A percentile compares a stretch with the other conserved stretches of the same genome.
Evolutionary conservation across 345 rosid species (phyloP).

Genomic region (Gossypium australe): DNA sequence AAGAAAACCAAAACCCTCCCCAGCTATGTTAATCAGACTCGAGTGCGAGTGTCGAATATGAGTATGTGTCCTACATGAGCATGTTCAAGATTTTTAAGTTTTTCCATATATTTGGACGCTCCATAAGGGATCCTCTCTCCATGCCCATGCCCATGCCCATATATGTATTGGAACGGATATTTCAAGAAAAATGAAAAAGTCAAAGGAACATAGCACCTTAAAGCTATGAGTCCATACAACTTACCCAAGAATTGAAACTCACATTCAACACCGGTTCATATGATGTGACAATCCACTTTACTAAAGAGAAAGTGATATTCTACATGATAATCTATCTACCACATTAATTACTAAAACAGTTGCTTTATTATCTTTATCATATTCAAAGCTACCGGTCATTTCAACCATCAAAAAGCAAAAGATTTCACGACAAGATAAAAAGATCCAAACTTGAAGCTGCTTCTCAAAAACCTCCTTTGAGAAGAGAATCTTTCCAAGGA

Average conservation of each 20-base stretch:
- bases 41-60: neutral
- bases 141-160: neutral
- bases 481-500: neutral
- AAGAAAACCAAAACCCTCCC: conserved; percentile 16
- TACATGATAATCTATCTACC: conserved; percentile 18
- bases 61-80: no score
- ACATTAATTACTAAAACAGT: conserved; percentile 7
- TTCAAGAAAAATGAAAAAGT: neutral
- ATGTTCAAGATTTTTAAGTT: no score
- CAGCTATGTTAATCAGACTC: neutral
- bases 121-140: neutral
- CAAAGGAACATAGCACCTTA: neutral
- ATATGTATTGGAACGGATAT: neutral
- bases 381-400: conserved; percentile 2
- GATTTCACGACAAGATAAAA: neutral
- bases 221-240: conserved; percentile 24
- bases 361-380: neutral
- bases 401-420: conserved; percentile 3
- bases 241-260: conserved; percentile 8
- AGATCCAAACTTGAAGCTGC: neutral
- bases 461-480: neutral
- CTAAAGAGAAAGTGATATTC: conserved; percentile 13
- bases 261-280: conserved; percentile 6
- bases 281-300: conserved; percentile 19
- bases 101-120: neutral